phyloP scores from a whole-genome alignment of 768 basidiomycete species.

The Arthromyces matolae region DNA sequence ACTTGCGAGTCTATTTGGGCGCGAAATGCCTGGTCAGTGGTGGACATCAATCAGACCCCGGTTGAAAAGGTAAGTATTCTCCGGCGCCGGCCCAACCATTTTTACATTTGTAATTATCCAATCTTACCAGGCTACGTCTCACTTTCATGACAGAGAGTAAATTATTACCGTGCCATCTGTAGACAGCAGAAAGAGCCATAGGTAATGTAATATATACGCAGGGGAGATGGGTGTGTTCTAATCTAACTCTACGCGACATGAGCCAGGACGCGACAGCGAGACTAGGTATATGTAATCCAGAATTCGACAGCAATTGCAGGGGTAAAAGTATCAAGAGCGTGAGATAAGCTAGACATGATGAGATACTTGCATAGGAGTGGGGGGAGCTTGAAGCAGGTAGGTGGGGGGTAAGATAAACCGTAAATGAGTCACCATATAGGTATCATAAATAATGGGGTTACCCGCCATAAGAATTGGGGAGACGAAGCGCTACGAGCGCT shows the following conservation, averaged over 20 bases:
- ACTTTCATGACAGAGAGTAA: no score
- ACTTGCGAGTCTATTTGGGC: no score
- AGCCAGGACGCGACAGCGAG: slow-evolving; percentile 1
- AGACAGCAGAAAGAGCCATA: no score
- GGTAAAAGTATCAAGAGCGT: not conserved
- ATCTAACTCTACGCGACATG: slow-evolving; percentile 12
- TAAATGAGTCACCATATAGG: slow-evolving; percentile 12
- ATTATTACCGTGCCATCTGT: no score
- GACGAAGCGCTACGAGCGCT: slow-evolving; percentile 1
- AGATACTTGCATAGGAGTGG: not conserved
- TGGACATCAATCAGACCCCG: no score
- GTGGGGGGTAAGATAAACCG: not conserved
- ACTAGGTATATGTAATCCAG: slow-evolving; percentile 1
- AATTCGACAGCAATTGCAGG: not conserved
- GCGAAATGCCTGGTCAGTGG: no score
- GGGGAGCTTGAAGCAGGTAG: not conserved
- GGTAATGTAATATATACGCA: no score
- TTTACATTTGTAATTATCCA: no score
- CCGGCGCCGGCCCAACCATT: no score
- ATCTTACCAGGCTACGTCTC: no score
- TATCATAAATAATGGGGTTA: slow-evolving; percentile 15
- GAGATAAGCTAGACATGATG: not conserved
- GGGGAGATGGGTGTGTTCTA: not conserved
- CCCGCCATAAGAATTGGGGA: slow-evolving; percentile 2
- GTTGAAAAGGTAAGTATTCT: no score